These are phyloP conservation scores for Calonectria fujianensis DNA, from an alignment of 2,329 filamentous ascomycete species.

Conservation along the genomic window DNA sequence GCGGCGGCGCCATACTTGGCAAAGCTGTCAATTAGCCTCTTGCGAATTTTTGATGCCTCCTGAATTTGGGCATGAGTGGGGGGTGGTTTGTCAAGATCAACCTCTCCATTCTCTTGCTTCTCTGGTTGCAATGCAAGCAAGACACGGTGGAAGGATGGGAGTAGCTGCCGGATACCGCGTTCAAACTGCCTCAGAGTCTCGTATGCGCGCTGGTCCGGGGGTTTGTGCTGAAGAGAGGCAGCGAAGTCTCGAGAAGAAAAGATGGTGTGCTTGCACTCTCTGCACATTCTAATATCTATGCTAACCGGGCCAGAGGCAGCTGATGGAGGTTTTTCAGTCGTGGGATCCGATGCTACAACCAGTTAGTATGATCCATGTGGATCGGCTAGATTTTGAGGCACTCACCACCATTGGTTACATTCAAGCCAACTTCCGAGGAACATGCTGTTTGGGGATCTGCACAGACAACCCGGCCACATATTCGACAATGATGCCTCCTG, in stretches of 20 bases:
- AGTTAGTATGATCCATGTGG: background rate
- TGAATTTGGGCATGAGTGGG: slow-evolving; percentile 81
- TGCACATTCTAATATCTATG: slow-evolving; percentile 93
- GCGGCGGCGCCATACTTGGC: slow-evolving; percentile 90
- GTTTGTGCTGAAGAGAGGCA: slow-evolving; percentile 79
- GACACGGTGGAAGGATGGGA: slow-evolving; percentile 89
- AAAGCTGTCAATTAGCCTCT: slow-evolving; percentile 91
- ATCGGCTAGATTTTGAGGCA: background rate
- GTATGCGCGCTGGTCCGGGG: slow-evolving; percentile 86
- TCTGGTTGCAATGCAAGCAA: slow-evolving; percentile 81
- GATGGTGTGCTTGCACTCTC: slow-evolving; percentile 82
- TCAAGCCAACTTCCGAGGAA: slow-evolving; percentile 88
- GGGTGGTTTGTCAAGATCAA: slow-evolving; percentile 64
- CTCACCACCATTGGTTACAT: slow-evolving; percentile 58
- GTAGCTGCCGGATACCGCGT: slow-evolving; percentile 85
- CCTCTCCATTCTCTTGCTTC: slow-evolving; percentile 61
- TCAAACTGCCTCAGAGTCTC: slow-evolving; percentile 91
- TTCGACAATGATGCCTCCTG: slow-evolving; percentile 93
- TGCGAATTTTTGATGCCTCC: slow-evolving; percentile 92
- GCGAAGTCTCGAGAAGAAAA: slow-evolving; percentile 85
- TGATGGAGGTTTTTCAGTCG: slow-evolving; percentile 65
- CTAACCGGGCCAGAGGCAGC: slow-evolving; percentile 71
- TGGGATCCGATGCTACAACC: slow-evolving; percentile 49
- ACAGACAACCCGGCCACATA: slow-evolving; percentile 95
- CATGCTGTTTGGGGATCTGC: slow-evolving; percentile 90